phyloP scores from a whole-genome alignment of 805 yeast genomes.

The Candida easanensis region DNA sequence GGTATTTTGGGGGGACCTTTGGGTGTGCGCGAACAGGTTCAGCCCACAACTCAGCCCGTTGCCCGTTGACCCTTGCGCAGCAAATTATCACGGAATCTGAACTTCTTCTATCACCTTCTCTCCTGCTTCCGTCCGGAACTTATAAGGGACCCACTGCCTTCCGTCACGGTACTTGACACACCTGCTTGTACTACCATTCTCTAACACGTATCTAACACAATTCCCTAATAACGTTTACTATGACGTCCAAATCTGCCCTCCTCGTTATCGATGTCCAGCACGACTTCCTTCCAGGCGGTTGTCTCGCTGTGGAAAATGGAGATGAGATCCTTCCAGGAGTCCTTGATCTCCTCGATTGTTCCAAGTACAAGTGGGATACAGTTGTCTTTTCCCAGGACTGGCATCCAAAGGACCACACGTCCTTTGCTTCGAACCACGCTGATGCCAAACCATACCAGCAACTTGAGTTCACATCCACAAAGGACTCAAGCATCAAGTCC shows the following conservation, averaged over 20 bases:
- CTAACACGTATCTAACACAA: not conserved
- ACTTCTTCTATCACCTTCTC: not conserved
- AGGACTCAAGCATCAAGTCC: constrained; percentile 28
- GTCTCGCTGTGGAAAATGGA: constrained; percentile 72
- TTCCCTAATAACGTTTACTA: too few species aligned
- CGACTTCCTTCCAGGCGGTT: constrained; percentile 84
- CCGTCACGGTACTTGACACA: not conserved
- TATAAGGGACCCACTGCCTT: not conserved
- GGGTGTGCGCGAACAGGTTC: not conserved
- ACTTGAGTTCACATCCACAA: constrained; percentile 50
- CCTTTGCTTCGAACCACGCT: constrained; percentile 74
- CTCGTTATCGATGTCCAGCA: constrained; percentile 80
- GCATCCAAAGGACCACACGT: constrained; percentile 79
- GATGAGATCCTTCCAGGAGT: constrained; percentile 53
- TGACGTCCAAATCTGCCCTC: constrained; percentile 45
- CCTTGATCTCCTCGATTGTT: constrained; percentile 40
- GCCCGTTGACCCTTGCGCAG: not conserved
- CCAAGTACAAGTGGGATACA: constrained; percentile 51
- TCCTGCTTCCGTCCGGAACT: not conserved
- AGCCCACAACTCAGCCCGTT: not conserved
- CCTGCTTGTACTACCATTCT: not conserved
- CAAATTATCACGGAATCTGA: not conserved
- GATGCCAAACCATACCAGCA: constrained; percentile 47
- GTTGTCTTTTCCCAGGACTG: constrained; percentile 81
- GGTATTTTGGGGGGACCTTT: too few species aligned